These are phyloP conservation scores for Streptanthus diversifolius DNA, from an alignment of 345 rosid genomes.

Conservation along the genomic window DNA sequence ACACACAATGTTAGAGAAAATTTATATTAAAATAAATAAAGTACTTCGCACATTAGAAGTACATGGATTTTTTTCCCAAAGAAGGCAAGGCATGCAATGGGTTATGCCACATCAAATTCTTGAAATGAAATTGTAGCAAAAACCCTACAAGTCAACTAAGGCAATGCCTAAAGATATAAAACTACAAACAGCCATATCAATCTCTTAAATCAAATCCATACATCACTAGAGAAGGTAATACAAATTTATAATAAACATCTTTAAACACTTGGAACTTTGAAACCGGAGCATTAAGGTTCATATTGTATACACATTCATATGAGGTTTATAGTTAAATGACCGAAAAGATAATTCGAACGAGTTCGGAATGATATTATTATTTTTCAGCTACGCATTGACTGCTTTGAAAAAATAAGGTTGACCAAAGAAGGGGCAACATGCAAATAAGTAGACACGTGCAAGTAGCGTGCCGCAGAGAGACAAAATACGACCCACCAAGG, in stretches of 20 bases:
- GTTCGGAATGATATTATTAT: not conserved
- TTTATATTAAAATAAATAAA: not conserved
- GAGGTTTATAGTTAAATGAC: not conserved
- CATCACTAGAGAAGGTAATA: not conserved
- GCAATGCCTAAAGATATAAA: not conserved
- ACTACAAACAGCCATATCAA: not conserved
- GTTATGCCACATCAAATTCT: not conserved
- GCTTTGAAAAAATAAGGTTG: slow-evolving; percentile 6
- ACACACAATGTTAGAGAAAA: not conserved
- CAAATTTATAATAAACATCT: not conserved
- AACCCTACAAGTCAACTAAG: not conserved
- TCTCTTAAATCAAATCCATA: not conserved
- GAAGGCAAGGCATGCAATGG: not conserved
- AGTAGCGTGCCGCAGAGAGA: slow-evolving; percentile 15
- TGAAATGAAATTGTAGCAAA: not conserved
- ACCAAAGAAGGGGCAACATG: slow-evolving; percentile 19
- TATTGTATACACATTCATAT: not conserved
- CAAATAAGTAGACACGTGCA: slow-evolving; percentile 19
- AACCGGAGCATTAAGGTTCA: not conserved
- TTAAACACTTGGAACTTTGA: not conserved
- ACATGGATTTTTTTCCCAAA: not conserved
- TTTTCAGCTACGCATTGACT: slow-evolving; percentile 16
- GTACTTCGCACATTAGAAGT: not conserved
- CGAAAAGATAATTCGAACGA: not conserved
- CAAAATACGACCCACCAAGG: slow-evolving; percentile 43